Evolutionary conservation across 2,329 filamentous ascomycete genomes (phyloP).

Genomic region (Fusarium sulawesiense): DNA sequence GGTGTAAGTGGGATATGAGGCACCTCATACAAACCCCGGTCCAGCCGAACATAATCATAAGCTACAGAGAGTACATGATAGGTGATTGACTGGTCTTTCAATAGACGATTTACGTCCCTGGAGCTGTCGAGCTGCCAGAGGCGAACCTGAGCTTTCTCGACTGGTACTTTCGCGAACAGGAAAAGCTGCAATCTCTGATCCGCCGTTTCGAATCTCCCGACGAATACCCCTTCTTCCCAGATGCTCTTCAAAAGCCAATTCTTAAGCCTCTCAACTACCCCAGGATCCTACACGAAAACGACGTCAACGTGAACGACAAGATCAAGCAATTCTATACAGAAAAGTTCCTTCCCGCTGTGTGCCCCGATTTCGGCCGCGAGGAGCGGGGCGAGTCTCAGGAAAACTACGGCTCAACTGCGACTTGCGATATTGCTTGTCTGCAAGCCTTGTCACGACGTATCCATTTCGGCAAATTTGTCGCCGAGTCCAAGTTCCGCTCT

Average conservation of each 20-base stretch:
- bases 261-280: slow-evolving; percentile 92
- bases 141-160: slow-evolving; percentile 85
- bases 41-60: background rate
- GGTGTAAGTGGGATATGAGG: slow-evolving; percentile 48
- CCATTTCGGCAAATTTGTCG: slow-evolving; percentile 98
- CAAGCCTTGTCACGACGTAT: slow-evolving; percentile 91
- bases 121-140: slow-evolving; percentile 81
- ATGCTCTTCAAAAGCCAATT: slow-evolving; percentile 80
- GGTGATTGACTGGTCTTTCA: slow-evolving; percentile 19
- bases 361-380: slow-evolving; percentile 77
- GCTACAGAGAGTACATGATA: slow-evolving; percentile 13
- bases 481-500: slow-evolving; percentile 91
- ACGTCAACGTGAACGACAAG: slow-evolving; percentile 88
- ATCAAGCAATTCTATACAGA: slow-evolving; percentile 89
- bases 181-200: slow-evolving; percentile 90
- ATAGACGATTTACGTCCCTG: slow-evolving; percentile 82
- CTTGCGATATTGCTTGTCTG: slow-evolving; percentile 88
- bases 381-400: slow-evolving; percentile 89
- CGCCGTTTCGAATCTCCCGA: slow-evolving; percentile 96
- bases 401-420: slow-evolving; percentile 94
- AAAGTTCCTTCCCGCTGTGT: slow-evolving; percentile 85
- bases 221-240: slow-evolving; percentile 96
- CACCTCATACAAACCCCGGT: slow-evolving; percentile 32
- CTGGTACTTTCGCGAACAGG: slow-evolving; percentile 92
- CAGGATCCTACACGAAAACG: slow-evolving; percentile 84